Evolutionary conservation across 495 filamentous ascomycete species (phyloP), one percentile per base, ranked within the genome.

Genomic region (Aspergillus wentii): DNA sequence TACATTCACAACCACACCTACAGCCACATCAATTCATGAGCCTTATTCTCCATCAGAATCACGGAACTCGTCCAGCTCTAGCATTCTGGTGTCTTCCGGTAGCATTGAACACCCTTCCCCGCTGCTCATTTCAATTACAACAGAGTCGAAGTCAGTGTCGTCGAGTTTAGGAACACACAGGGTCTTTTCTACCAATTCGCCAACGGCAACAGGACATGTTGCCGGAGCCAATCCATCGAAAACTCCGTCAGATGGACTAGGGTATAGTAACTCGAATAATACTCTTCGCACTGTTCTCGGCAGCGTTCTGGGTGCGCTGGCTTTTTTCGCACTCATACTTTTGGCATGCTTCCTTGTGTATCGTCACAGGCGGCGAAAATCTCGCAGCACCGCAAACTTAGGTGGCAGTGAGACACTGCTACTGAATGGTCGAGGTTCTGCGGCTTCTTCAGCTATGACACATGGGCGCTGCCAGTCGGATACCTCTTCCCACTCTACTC

Each of bases 251-350:
- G 16, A 33, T 3, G 8, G 22, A 3, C 20, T 46, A 19, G n/a
- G n/a, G n/a, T n/a, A n/a, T n/a, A n/a, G n/a, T n/a, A 18, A 45
- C 14, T 21, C 38, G 7, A 14, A 31, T 10, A 18, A 13, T 14
- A 15, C 34, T 9, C 43, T 49, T 17, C 48, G 48, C 13, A 38
- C 41, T 2, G 48, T 67, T 13, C 47, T 61, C 8, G 63, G 58
- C 4, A 48, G 51, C 19, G 26, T 52, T 1, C 14, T 67, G 2
- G 63, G 63, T 11, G 57, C 43, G 16, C 23, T 51, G 9, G 56
- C 41, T 8, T 40, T 59, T 25, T 33, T 55, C 3, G 46, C 48
- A 1, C 44, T 64, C 8, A 34, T 41, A 1, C 17, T 59, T 4
- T 30, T 56, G 2, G 46, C 50, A 17, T 48, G 41, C 29, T 33